Evolutionary conservation across 2,329 filamentous ascomycete genomes (phyloP), one percentile per base, ranked within the genome.

Genomic region (Epichloe elymi): DNA sequence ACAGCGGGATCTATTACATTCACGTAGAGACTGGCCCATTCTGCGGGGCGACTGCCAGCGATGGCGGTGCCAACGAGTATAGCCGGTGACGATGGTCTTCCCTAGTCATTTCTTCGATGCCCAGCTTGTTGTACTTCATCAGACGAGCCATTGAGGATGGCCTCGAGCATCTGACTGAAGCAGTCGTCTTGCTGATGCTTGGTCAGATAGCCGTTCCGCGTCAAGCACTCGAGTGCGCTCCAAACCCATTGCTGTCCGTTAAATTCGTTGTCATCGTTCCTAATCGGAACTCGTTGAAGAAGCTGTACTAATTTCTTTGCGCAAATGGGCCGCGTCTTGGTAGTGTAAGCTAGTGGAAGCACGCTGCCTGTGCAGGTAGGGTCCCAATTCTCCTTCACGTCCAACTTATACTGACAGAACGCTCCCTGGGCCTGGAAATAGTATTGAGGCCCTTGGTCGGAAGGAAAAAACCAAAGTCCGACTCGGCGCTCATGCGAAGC

Each of bases 201-300:
- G 30, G 41, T 50, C 19, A 55, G 38, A 47, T 48, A 47, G 36
- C 53, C 48, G 14, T 42, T 26, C 10, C 44, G 37, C 37, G 43
- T 50, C 48, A 56, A 33, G 12, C 36, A 43, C 37, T 33, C 44
- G 14, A 55, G 49, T 1, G 55, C 53, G 14, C 35, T 50, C 45
- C 53, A 51, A 30, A 55, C 48, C 55, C 55, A 56, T 41, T 56
- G 53, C 46, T 52, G 53, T 37, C 50, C 40, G 37, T 49, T 51
- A 42, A 56, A 55, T 40, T 56, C 55, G 33, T 41, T 47, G 26
- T 55, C 50, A n/a, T 54, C 41, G 37, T 49, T 38, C 36, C 50
- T 48, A 30, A 55, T 38, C 12, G 55, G 55, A 30, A 51, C 55
- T 15, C 44, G 37, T 35, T 36, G 23, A 8, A 56, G 51, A 12